Evolutionary conservation across 2,329 filamentous ascomycete species (phyloP), one percentile per base, ranked within the genome.

Genomic region (Penicillium sp.): DNA sequence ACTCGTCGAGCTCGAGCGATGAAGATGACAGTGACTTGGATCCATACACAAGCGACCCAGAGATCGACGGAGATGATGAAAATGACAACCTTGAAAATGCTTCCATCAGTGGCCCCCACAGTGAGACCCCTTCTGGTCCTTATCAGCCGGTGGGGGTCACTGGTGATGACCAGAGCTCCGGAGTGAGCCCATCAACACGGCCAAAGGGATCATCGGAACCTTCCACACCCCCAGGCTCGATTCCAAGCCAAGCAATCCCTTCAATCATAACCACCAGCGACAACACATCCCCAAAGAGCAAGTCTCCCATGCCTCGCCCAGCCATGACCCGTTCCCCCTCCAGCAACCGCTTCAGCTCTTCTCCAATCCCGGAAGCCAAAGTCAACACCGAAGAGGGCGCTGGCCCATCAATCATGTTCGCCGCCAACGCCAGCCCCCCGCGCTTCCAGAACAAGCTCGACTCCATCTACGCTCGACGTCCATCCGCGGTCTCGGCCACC

Each of bases 371-470:
- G 0, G 83, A 87, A 58, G 86, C 88, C 2, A 82, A 79, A 54
- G 80, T 90, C 21, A 82, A 83, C 3, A 76, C 78, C 23, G 59
- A 63, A 54, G 88, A 87, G 51, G 83, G 81, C 1, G 76, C 81
- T 0, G 86, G 85, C 0, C 85, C 86, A 1, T 86, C 81, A 1
- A 91, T 95, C 57, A 89, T 88, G 81, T 95, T 94, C 70, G 84
- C 83, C 9, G 77, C 85, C 47, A 65, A 61, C 29, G 61, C 63
- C 53, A 74, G 61, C 64, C 65, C 71, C 18, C 68, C 66, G 24
- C 71, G 66, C 7, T 58, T 61, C 16, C 49, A 61, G 13, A 57
- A 60, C 29, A 60, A 59, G 7, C 54, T 63, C 4, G 66, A 72
- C 42, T 75, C 73, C 6, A 75, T 75, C 49, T 75, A 76, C 48